Evolutionary conservation across 2,329 filamentous ascomycete genomes (phyloP), one percentile per base, ranked within the genome.

Genomic region (Lecanicillium sp.): DNA sequence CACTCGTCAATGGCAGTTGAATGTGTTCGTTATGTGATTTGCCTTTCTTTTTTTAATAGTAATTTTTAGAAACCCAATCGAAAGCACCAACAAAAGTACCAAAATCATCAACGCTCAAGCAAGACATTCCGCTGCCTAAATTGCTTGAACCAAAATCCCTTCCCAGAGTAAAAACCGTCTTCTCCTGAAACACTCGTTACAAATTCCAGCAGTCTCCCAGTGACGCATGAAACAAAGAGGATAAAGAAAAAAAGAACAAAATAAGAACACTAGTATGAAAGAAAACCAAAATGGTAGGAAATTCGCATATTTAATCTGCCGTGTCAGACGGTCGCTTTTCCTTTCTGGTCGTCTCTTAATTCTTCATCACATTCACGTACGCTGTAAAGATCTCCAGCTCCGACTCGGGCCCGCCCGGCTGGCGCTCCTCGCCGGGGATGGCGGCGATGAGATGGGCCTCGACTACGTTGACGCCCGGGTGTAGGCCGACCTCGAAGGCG

Each of bases 371-470:
- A 64, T 93, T 85, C 52, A 85, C 77, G 66, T 86, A 86, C 23
- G 93, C 73, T 1, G 81, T 88, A 49, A 90, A 75, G 57, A 84
- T 85, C 69, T 96, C 90, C 53, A 90, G 71, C 61, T 93, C 88
- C 29, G 84, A 77, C 52, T 83, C 79, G 9, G 81, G 71, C 0
- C 78, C 82, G 21, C 74, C 74, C 0, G 73, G 68, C 30, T 75
- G 67, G 51, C 75, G 79, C 59, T 79, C 71, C 17, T 74, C 78
- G 57, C 73, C 78, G 1, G 77, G 79, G 36, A 87, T 74, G 6
- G 83, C 83, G 1, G 86, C 87, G 54, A 90, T 79, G 50, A 91
- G 73, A 58, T 91, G 86, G 7, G 94, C 75, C 57, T 90, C 85
- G 43, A 95, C 77, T 38, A 83, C 77, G 56, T 93, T 95, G 43